Evolutionary conservation across 2,329 filamentous ascomycete species (phyloP).

Genomic region (Ophiosphaerella korrae): DNA sequence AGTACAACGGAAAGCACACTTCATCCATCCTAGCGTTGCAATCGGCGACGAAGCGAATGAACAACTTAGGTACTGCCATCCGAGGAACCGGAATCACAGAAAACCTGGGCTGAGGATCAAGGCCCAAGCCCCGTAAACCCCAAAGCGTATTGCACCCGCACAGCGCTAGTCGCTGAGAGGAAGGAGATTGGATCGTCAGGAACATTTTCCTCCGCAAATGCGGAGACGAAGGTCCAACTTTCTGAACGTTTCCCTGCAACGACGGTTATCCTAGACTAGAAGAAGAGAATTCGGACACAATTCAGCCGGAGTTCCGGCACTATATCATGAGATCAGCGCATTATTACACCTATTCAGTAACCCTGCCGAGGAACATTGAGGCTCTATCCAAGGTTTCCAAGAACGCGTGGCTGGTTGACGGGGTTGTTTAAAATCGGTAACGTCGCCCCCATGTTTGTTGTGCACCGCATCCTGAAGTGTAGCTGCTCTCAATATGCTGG

Average conservation of each 20-base stretch:
- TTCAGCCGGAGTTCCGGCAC: conserved; percentile 26
- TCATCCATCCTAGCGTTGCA: no score
- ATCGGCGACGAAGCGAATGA: no score
- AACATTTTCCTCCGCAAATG: conserved; percentile 7
- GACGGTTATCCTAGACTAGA: background rate
- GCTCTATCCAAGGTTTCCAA: conserved; percentile 11
- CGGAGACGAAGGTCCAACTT: background rate
- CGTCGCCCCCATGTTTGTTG: conserved; percentile 4
- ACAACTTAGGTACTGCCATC: no score
- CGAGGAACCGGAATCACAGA: background rate
- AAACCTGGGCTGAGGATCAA: conserved; percentile 1
- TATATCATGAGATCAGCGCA: conserved; percentile 20
- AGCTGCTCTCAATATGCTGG: conserved; percentile 20
- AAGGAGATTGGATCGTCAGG: conserved; percentile 4
- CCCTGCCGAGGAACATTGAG: conserved; percentile 9
- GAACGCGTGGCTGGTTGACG: conserved; percentile 3
- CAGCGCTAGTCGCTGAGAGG: background rate
- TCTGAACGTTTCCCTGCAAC: conserved; percentile 12
- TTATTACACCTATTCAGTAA: conserved; percentile 19
- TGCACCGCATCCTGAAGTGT: conserved; percentile 1
- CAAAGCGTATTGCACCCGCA: conserved; percentile 2
- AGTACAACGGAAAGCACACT: no score
- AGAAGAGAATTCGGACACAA: conserved; percentile 24
- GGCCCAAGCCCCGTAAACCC: background rate
- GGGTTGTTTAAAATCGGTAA: conserved; percentile 11